These are phyloP conservation scores for Fusarium decemcellulare DNA, from an alignment of 2,329 filamentous ascomycete genomes.

Conservation along the genomic window DNA sequence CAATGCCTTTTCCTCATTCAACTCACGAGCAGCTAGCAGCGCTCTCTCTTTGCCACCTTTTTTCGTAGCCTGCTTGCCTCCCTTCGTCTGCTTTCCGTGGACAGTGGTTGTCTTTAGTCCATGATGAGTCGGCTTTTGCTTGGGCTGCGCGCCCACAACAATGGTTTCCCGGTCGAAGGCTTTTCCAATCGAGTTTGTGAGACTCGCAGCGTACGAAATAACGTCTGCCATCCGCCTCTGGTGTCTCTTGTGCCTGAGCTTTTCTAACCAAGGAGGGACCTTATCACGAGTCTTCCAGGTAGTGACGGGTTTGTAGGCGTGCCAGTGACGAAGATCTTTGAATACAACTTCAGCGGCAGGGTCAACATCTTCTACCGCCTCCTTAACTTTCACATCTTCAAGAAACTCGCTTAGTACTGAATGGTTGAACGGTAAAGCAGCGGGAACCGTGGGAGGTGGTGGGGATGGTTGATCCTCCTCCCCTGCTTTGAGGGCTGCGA, in stretches of 20 bases:
- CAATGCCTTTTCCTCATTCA: conserved; percentile 52
- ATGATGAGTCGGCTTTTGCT: conserved; percentile 23
- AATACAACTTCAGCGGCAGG: conserved; percentile 54
- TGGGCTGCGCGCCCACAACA: conserved; percentile 54
- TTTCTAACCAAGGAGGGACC: conserved; percentile 46
- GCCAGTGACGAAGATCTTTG: conserved; percentile 71
- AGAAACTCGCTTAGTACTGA: conserved; percentile 62
- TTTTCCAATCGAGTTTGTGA: conserved; percentile 76
- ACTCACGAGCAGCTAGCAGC: conserved; percentile 50
- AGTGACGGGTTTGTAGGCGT: conserved; percentile 69
- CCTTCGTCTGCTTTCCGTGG: conserved; percentile 12
- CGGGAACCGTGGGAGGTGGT: conserved; percentile 16
- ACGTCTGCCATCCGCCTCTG: conserved; percentile 74
- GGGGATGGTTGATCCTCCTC: background rate
- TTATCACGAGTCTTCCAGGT: conserved; percentile 53
- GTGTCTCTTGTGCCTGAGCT: conserved; percentile 66
- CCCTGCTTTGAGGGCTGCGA: background rate
- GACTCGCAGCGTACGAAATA: conserved; percentile 76
- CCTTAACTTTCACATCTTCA: conserved; percentile 56
- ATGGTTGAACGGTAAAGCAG: conserved; percentile 63
- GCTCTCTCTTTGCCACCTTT: conserved; percentile 55
- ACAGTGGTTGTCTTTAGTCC: background rate
- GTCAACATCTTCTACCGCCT: conserved; percentile 44
- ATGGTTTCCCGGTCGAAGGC: conserved; percentile 75
- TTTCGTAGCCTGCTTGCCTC: conserved; percentile 42